Evolutionary conservation across 768 basidiomycete species (phyloP).

Genomic region (Leucocoprinus sp.): DNA sequence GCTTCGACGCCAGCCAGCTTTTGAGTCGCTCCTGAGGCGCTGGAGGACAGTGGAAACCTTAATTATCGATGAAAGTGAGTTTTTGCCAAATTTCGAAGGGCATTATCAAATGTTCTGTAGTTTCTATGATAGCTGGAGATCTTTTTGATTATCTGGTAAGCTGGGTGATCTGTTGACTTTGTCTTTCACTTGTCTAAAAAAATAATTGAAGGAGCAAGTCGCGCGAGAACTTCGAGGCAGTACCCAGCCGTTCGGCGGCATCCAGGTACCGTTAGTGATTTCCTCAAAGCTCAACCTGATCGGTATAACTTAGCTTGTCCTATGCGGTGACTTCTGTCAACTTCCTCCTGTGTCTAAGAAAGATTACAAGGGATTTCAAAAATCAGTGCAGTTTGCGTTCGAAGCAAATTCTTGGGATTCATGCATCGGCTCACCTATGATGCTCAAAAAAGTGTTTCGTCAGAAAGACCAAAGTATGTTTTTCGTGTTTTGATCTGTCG

Average conservation of each 20-base stretch:
- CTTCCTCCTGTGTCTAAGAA: slow-evolving; percentile 69
- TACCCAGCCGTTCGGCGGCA: slow-evolving; percentile 69
- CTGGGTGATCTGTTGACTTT: neutral
- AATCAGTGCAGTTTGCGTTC: slow-evolving; percentile 63
- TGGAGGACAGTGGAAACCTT: slow-evolving; percentile 60
- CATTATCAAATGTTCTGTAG: slow-evolving; percentile 26
- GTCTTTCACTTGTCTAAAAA: slow-evolving; percentile 18
- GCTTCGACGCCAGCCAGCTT: slow-evolving; percentile 34
- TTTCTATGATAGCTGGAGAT: slow-evolving; percentile 82
- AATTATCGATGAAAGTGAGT: slow-evolving; percentile 80
- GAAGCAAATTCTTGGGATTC: slow-evolving; percentile 67
- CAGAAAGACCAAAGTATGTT: slow-evolving; percentile 69
- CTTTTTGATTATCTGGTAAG: slow-evolving; percentile 77
- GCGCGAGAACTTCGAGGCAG: slow-evolving; percentile 49
- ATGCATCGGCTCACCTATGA: slow-evolving; percentile 50
- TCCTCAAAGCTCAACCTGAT: neutral
- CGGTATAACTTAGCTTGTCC: slow-evolving; percentile 48
- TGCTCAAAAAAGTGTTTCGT: slow-evolving; percentile 71
- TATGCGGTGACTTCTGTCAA: slow-evolving; percentile 90
- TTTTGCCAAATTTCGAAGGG: neutral
- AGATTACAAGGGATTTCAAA: slow-evolving; percentile 37
- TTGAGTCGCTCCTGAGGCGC: slow-evolving; percentile 35
- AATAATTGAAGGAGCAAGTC: slow-evolving; percentile 44
- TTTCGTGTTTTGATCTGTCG: neutral
- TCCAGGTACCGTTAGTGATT: slow-evolving; percentile 47